Evolutionary conservation across 176 grass and related monocot genomes (phyloP).

Genomic region (Saccharum spontaneum): DNA sequence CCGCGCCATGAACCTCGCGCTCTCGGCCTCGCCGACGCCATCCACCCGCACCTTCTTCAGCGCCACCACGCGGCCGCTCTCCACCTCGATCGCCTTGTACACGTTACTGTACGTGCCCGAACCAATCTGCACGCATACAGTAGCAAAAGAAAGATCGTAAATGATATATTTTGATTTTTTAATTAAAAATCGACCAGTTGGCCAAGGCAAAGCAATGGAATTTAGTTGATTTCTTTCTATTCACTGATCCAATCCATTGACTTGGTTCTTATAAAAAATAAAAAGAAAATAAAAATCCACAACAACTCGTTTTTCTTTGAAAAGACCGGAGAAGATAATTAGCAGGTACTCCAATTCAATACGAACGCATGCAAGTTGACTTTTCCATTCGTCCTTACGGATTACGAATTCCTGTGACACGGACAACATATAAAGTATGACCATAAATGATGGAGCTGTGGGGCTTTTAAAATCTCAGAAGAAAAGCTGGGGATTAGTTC

Average conservation of each 20-base stretch:
- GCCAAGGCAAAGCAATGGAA: background rate
- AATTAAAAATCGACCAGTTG: background rate
- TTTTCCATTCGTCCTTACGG: constrained; percentile 17
- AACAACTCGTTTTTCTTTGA: constrained; percentile 2
- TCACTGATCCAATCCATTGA: background rate
- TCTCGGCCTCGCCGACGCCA: constrained; percentile 54
- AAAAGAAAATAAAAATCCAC: background rate
- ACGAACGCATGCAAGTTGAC: constrained; percentile 34
- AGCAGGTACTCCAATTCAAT: constrained; percentile 1
- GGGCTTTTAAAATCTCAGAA: constrained; percentile 1
- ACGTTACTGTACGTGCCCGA: constrained; percentile 99
- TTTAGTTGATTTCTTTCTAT: background rate
- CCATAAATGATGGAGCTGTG: constrained; percentile 24
- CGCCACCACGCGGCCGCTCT: constrained; percentile 68
- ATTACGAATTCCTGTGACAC: constrained; percentile 32
- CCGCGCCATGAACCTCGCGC: constrained; percentile 82
- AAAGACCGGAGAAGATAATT: constrained; percentile 15
- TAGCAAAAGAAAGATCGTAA: background rate
- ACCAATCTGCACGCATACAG: constrained; percentile 54
- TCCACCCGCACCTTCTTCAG: constrained; percentile 95
- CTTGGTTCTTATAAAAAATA: background rate
- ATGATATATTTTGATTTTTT: background rate
- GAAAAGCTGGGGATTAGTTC: constrained; percentile 23
- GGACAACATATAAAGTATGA: constrained; percentile 37
- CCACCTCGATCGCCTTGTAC: constrained; percentile 91